Base-by-base conservation (phyloP, 2,329 filamentous ascomycete species). In the Fusarium austroafricanum region DNA sequence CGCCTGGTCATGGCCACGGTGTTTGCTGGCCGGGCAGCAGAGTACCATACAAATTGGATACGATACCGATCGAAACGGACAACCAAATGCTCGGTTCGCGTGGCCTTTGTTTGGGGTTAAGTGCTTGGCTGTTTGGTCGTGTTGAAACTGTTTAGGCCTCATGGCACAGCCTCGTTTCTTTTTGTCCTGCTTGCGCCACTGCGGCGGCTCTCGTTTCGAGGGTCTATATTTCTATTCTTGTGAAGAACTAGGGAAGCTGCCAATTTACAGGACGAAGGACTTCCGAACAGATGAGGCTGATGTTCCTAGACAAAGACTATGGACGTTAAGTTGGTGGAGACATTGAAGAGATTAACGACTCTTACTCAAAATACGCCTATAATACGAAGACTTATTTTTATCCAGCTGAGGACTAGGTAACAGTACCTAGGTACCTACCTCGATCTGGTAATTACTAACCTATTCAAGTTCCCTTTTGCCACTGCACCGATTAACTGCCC, bases 41-140 rank as follows among this genome's bases (percentile, higher is more conserved):
- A 52, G 65, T 50, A 37, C 39, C 53, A 58, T 58, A 45, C 40
- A 58, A 61, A 58, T 52, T 59, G 50, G 61, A 47, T 55, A 60
- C 49, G 45, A 42, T 55, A 50, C 35, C 54, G 55, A 62, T 68
- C 51, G 65, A 68, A 68, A 68, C 58, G 45, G 44, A 55, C 59
- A 52, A 58, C 57, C 66, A 61, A 53, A 20, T 28, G 39, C 40
- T 55, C 40, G 61, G 55, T 65, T 72, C 68, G 70, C 65, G 57
- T 71, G 65, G 65, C 55, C 57, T 68, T 67, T 44, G 67, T 66
- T 69, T 51, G 66, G 47, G 55, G 46, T 68, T 51, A 64, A 28
- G 21, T 45, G 49, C 45, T 6, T 20, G 33, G 31, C 31, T 45
- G 20, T 46, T 39, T 56, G 55, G 42, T 55, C 62, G 45, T 45